A percentile compares a stretch with the other conserved stretches of the same genome.
phyloP scores from a whole-genome alignment of 306 rosid species.

The Rosa chinensis region DNA sequence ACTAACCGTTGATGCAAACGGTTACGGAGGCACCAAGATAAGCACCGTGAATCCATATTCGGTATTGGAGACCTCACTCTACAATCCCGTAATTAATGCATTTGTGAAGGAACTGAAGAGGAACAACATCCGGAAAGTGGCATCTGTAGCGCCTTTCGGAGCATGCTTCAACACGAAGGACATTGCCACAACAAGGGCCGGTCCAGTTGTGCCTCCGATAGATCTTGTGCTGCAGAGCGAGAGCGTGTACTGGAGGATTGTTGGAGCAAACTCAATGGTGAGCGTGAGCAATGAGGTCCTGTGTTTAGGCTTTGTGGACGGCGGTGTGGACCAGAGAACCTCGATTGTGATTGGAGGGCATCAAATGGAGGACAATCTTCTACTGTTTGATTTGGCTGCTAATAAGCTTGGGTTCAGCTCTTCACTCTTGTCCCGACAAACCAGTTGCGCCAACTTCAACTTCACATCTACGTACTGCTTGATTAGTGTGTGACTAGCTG shows the following conservation, averaged over 20 bases:
- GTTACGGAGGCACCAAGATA: slow-evolving; percentile 68
- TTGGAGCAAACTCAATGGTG: slow-evolving; percentile 72
- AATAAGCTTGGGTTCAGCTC: slow-evolving; percentile 55
- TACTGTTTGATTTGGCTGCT: slow-evolving; percentile 43
- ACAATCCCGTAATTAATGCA: slow-evolving; percentile 37
- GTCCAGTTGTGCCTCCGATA: slow-evolving; percentile 46
- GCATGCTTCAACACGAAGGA: slow-evolving; percentile 36
- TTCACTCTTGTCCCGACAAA: slow-evolving; percentile 34
- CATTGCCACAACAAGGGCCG: slow-evolving; percentile 28
- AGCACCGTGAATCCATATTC: slow-evolving; percentile 59
- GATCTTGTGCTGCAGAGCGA: slow-evolving; percentile 50
- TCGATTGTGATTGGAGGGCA: slow-evolving; percentile 53
- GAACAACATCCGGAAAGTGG: slow-evolving; percentile 18
- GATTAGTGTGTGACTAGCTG: background rate
- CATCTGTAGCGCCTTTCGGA: slow-evolving; percentile 50
- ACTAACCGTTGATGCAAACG: slow-evolving; percentile 36
- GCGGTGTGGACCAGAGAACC: slow-evolving; percentile 16
- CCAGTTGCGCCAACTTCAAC: slow-evolving; percentile 9
- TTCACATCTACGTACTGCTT: background rate
- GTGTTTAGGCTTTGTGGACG: slow-evolving; percentile 33
- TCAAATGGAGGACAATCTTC: slow-evolving; percentile 38
- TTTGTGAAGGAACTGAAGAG: slow-evolving; percentile 29
- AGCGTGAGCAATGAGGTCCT: slow-evolving; percentile 7
- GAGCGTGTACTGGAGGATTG: slow-evolving; percentile 36
- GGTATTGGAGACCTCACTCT: slow-evolving; percentile 47